Evolutionary conservation across 2,329 filamentous ascomycete genomes (phyloP), one percentile per base, ranked within the genome.

Genomic region (Coniochaeta ligniaria): DNA sequence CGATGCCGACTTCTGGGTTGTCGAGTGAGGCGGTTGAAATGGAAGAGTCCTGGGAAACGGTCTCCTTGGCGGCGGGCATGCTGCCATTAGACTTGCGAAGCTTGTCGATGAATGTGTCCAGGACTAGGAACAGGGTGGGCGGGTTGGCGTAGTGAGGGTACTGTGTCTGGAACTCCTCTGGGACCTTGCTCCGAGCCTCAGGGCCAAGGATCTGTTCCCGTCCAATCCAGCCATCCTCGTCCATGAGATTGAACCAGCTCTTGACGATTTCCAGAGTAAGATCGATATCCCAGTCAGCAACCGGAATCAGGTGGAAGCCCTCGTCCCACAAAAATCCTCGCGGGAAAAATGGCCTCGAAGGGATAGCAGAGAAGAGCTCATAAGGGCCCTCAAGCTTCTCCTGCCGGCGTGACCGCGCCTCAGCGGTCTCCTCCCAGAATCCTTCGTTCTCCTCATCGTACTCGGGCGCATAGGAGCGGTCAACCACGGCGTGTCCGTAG

Each of bases 91-190:
- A 31, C 62, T 77, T 76, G 61, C 86, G 83, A 38, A 96, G 81
- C 71, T 90, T 93, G 71, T 92, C 88, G 69, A 96, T 85, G 70
- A 97, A 92, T 11, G 83, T 83, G 65, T 96, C 91, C 17, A 99
- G 80, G 62, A 95, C 87, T 70, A 98, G 86, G 76, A 96, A 97
- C 1, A 98, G 82, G 0, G 95, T 98, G 0, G 95, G 95, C 0
- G 95, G 95, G 74, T 99, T 99, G 58, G 95, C 95, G 69, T 97
- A 97, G 73, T 98, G 93, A 26, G 95, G 94, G 71, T 98, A 98
- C 71, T 98, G 95, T 16, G 92, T 84, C 69, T 96, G 93, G 73
- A 99, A 99, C 74, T 98, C 93, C 5, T 81, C 74, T 0, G 95
- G 95, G 1, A 99, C 95, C 75, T 97, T 98, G 81, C 90, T 96